Evolutionary conservation across 2,329 filamentous ascomycete genomes (phyloP).

Genomic region (Phyllosticta paracitricarpa): DNA sequence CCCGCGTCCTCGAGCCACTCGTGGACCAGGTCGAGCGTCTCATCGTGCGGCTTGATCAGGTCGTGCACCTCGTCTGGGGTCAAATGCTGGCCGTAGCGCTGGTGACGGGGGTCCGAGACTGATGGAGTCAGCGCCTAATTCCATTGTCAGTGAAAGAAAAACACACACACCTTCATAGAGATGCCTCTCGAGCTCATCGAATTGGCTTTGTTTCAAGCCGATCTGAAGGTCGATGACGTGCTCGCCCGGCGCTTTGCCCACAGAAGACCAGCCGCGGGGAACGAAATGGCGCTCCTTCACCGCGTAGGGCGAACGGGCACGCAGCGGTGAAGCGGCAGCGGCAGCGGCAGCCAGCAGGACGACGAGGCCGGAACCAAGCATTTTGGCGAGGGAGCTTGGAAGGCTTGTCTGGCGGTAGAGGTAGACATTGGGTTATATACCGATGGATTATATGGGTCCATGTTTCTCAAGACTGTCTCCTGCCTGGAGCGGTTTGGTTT

Average conservation of each 20-base stretch:
- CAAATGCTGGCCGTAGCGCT: conserved; percentile 47
- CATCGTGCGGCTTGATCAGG: conserved; percentile 43
- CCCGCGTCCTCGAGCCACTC: conserved; percentile 48
- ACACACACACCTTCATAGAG: conserved; percentile 40
- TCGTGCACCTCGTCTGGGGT: conserved; percentile 42
- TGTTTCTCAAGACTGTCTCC: neutral
- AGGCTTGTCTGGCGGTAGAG: neutral
- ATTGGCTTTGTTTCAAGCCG: conserved; percentile 48
- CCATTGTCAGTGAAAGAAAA: neutral
- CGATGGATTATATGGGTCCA: neutral
- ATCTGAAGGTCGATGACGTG: conserved; percentile 47
- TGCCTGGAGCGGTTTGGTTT: neutral
- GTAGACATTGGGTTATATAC: neutral
- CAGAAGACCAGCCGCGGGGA: conserved; percentile 41
- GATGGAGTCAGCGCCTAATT: conserved; percentile 9
- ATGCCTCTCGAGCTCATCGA: conserved; percentile 46
- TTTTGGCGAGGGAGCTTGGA: neutral
- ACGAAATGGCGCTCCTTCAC: conserved; percentile 48
- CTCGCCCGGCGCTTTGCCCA: conserved; percentile 37
- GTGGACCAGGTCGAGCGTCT: conserved; percentile 43
- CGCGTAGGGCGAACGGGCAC: conserved; percentile 33
- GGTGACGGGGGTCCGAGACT: conserved; percentile 45
- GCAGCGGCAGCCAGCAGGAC: conserved; percentile 1
- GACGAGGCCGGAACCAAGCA: conserved; percentile 5
- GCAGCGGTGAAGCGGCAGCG: conserved; percentile 2